These are phyloP conservation scores for Cystobasidium ongulense DNA, from an alignment of 768 basidiomycete genomes.

Conservation along the genomic window DNA sequence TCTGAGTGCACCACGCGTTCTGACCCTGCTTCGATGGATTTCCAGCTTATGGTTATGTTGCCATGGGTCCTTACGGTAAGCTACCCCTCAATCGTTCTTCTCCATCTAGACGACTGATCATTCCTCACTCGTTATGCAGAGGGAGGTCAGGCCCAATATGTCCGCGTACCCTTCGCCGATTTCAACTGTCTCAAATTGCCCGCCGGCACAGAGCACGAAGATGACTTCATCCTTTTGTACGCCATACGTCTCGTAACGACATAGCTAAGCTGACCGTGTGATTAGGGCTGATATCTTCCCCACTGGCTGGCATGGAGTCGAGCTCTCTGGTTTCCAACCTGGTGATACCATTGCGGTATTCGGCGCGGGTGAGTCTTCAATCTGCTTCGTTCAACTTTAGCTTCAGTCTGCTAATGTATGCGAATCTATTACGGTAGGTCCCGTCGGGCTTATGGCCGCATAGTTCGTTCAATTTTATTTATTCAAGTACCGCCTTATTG, in stretches of 20 bases:
- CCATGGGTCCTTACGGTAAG: constrained; percentile 53
- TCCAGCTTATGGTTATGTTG: constrained; percentile 49
- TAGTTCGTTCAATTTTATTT: constrained; percentile 53
- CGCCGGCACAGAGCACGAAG: constrained; percentile 53
- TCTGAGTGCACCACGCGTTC: background rate
- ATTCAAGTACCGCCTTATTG: constrained; percentile 47
- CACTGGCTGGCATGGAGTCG: constrained; percentile 32
- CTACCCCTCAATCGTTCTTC: background rate
- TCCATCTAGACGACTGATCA: background rate
- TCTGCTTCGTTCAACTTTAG: background rate
- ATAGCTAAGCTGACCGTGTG: background rate
- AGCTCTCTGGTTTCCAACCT: constrained; percentile 29
- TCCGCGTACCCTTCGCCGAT: constrained; percentile 56
- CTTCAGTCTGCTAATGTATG: constrained; percentile 45
- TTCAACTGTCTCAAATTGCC: constrained; percentile 55
- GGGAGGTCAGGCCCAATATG: constrained; percentile 50
- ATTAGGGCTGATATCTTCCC: constrained; percentile 26
- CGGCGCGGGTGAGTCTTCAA: constrained; percentile 48
- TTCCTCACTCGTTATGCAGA: constrained; percentile 44
- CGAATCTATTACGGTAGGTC: constrained; percentile 51
- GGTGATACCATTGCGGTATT: constrained; percentile 55
- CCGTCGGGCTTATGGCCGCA: constrained; percentile 56
- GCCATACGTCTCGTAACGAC: background rate
- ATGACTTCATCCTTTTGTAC: constrained; percentile 50
- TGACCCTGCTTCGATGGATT: background rate